Evolutionary conservation across 352 stramenopile species (phyloP), one percentile per base, ranked within the genome.

Genomic region (Phytophthora pini): DNA sequence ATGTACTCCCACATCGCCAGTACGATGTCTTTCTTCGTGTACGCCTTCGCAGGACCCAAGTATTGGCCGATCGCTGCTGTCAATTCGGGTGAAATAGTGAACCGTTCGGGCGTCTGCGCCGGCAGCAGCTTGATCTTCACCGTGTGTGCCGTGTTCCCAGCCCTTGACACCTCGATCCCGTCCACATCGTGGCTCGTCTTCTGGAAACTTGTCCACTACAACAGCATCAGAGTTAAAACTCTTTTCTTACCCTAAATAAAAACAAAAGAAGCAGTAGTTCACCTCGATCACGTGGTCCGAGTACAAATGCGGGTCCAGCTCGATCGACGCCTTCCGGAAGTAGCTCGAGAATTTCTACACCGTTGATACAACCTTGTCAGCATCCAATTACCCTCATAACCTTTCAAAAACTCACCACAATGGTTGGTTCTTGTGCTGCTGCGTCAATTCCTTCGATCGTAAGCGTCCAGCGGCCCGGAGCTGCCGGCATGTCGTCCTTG

Each of bases 1-100:
- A 92, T 88, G 70, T 92, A 93, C 61, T 89, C 75, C 84, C 84
- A 93, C 52, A 75, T 79, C 10, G 79, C 84, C 75, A 93, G 72
- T 50, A 93, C 62, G 39, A 93, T 89, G 65, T 87, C 77, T 32
- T 84, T 77, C 68, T 92, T 93, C 34, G 72, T 88, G 57, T 77
- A 83, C 15, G 84, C 72, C 46, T 76, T 76, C n/a, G 79, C 67
- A 7, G 68, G 45, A 8, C 71, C 68, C 13, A 90, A 29, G 34
- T 79, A 86, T n/a, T 72, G 56, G 4, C 70, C 61, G 12, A 90
- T 80, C 11, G 70, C 68, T 13, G 50, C 45, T 45, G 70, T 41
- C 34, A 93, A 70, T 36, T 72, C 55, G 12, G 77, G 56, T 7
- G 82, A 92, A 47, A 92, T 74, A 3, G 76, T 75, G 51, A 84